Base-by-base conservation (phyloP, 31 red algal genomes). In the Odonthalia washingtoniensis region DNA sequence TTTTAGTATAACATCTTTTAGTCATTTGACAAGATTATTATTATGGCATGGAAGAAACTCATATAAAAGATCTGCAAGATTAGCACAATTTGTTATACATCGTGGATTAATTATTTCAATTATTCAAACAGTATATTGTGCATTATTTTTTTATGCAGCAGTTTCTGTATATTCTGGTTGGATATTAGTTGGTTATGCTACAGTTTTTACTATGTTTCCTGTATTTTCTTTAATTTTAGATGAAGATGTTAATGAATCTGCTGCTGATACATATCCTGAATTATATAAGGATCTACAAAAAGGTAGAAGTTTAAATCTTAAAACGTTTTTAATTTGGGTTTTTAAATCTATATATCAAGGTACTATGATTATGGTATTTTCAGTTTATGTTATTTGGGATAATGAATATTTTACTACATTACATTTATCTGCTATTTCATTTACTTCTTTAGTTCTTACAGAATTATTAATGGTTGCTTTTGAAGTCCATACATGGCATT, bases 1-100 rank as follows among this genome's bases (percentile, higher is more conserved):
- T 60, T 94, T 98, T 40, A 90, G 85, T 72, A 87, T 98, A 39
- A 87, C 88, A 21, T 78, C 80, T 3, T 98, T 98, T 69, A 63
- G 78, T 27, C 96, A 98, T 78, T 57, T 98, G 44, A 89, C 90
- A 32, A 82, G 93, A 37, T 81, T 98, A 43, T 74, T 98, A 5
- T 74, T 98, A 40, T 98, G 96, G 96, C 96, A 98, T 63, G 96
- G 96, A 5, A 79, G 96, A 65, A 98, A 98, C 60, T 90, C 90
- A 62, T 98, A 98, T 77, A 89, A 84, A 26, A 85, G 96, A 49
- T 94, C 93, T 21, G 96, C 96, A n/a, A 45, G 96, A 69, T 79
- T 98, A 81, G 93, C 96, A 49, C 96, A 95, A 57, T 98, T 98
- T 92, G 94, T 98, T 21, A 96, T 98, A 36, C 96, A 98, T 73